Evolutionary conservation across 2,329 filamentous ascomycete species (phyloP).

Genomic region (Aspergillus transmontanensis): DNA sequence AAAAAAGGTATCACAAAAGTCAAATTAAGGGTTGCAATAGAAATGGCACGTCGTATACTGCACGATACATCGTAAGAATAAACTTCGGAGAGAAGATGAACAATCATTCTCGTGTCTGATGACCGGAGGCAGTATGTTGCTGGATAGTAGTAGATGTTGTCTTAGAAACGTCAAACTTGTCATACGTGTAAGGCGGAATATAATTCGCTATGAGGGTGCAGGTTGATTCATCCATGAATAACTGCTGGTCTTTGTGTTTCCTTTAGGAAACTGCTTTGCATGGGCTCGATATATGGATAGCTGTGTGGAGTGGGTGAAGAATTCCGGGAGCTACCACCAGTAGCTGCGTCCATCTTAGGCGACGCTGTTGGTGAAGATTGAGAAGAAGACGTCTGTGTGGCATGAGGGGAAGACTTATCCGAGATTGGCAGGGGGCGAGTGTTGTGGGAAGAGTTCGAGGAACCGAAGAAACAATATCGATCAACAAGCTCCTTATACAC

Average conservation of each 20-base stretch:
- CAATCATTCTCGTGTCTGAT: neutral
- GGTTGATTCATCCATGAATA: constrained; percentile 30
- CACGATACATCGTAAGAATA: neutral
- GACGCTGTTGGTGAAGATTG: constrained; percentile 29
- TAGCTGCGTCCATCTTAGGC: constrained; percentile 26
- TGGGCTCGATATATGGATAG: constrained; percentile 21
- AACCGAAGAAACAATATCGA: constrained; percentile 89
- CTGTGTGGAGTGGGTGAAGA: constrained; percentile 24
- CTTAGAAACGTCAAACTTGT: constrained; percentile 11
- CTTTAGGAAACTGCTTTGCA: constrained; percentile 26
- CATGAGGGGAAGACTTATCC: neutral
- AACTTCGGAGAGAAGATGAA: neutral
- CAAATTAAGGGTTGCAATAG: neutral
- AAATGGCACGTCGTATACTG: neutral
- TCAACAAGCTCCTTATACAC: constrained; percentile 97
- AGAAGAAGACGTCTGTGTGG: constrained; percentile 12
- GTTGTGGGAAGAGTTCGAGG: constrained; percentile 6
- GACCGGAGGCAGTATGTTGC: neutral
- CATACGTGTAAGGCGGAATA: neutral
- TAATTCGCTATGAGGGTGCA: no score
- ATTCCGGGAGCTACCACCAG: neutral
- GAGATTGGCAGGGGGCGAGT: neutral
- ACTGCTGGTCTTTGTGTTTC: constrained; percentile 29
- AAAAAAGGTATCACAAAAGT: constrained; percentile 8
- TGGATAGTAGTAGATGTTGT: constrained; percentile 10